Evolutionary conservation across 768 basidiomycete species (phyloP).

Genomic region (Panaeolus papilionaceus): DNA sequence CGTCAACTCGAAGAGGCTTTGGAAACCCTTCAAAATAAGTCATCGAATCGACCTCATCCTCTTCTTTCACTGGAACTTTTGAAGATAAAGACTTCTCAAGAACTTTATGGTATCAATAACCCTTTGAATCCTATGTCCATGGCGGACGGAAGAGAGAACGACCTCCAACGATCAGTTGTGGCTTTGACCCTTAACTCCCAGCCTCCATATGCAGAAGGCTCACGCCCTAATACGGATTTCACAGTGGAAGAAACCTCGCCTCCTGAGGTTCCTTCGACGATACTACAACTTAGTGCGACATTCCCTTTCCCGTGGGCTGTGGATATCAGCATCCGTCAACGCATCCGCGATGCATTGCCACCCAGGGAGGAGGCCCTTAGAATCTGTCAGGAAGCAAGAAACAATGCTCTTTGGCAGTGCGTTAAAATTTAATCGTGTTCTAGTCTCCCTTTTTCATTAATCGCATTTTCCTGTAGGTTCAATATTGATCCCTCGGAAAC

Average conservation of each 20-base stretch:
- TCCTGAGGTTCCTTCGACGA: constrained; percentile 50
- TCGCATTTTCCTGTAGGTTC: constrained; percentile 47
- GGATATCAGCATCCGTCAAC: constrained; percentile 65
- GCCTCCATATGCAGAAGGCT: constrained; percentile 31
- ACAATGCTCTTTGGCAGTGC: constrained; percentile 78
- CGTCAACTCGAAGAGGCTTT: constrained; percentile 69
- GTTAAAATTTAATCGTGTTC: constrained; percentile 33
- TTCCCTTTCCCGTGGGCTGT: constrained; percentile 76
- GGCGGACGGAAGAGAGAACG: constrained; percentile 27
- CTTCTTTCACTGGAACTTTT: constrained; percentile 64
- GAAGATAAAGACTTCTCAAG: constrained; percentile 70
- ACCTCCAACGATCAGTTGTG: constrained; percentile 32
- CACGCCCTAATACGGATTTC: constrained; percentile 24
- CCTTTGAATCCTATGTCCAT: constrained; percentile 17
- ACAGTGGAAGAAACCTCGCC: constrained; percentile 31
- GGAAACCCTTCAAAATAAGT: constrained; percentile 46
- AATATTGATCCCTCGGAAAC: constrained; percentile 75
- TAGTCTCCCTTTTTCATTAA: constrained; percentile 20
- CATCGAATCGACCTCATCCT: constrained; percentile 53
- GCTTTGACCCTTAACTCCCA: constrained; percentile 31
- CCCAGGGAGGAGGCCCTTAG: constrained; percentile 60
- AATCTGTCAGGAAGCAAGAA: constrained; percentile 67
- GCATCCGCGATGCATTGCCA: constrained; percentile 69
- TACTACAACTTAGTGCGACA: constrained; percentile 65
- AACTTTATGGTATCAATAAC: constrained; percentile 51